These are phyloP conservation scores for Rhynchosporium graminicola DNA, from an alignment of 2,329 filamentous ascomycete genomes.

Conservation along the genomic window DNA sequence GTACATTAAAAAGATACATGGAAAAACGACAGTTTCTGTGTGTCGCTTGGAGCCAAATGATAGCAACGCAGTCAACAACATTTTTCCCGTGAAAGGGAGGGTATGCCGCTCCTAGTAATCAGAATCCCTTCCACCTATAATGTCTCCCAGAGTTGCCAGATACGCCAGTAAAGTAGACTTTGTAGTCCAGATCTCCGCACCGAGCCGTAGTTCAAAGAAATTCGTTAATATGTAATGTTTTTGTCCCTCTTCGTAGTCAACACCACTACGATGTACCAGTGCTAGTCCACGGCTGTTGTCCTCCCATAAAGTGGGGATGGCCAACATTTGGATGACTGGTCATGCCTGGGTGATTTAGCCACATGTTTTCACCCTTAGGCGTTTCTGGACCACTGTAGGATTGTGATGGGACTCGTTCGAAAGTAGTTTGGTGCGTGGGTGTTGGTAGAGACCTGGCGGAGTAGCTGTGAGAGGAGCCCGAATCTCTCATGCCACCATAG, in stretches of 20 bases:
- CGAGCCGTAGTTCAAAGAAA: conserved; percentile 16
- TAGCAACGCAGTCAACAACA: not conserved
- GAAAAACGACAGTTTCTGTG: not conserved
- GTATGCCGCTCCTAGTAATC: conserved; percentile 10
- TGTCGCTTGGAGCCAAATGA: not conserved
- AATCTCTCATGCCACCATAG: conserved; percentile 29
- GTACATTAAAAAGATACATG: conserved; percentile 24
- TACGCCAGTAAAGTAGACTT: conserved; percentile 7
- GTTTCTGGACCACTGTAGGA: conserved; percentile 27
- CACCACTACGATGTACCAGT: conserved; percentile 30
- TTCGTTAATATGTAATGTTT: conserved; percentile 20
- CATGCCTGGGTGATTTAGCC: conserved; percentile 22
- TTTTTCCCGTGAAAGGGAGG: conserved; percentile 8
- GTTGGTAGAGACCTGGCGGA: conserved; percentile 33
- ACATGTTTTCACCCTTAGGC: conserved; percentile 31
- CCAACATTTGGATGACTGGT: conserved; percentile 36
- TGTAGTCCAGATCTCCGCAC: not conserved
- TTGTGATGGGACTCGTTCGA: conserved; percentile 27
- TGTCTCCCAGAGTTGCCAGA: conserved; percentile 8
- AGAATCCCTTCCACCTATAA: conserved; percentile 3
- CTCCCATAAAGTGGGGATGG: conserved; percentile 36
- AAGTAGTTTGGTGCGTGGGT: conserved; percentile 29
- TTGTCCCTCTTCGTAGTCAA: not conserved
- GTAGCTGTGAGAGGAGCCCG: conserved; percentile 29
- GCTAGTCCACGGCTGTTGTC: conserved; percentile 37